A percentile compares a stretch with the other conserved stretches of the same genome.
phyloP scores from a whole-genome alignment of 2,329 filamentous ascomycete species.

The Nemania serpens region DNA sequence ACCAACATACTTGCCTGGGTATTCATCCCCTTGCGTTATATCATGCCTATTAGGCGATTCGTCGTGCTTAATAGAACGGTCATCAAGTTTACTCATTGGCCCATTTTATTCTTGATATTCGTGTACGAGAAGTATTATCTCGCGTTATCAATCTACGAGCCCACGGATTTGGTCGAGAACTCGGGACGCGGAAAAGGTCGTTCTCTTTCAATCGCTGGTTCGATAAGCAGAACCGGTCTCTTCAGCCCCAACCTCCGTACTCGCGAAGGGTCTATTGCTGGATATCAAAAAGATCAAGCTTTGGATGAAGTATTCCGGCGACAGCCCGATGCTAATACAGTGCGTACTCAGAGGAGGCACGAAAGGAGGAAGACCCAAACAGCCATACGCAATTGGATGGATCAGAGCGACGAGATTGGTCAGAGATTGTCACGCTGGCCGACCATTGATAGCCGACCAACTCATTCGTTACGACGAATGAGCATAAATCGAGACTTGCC shows the following conservation, averaged over 20 bases:
- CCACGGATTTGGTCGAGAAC: slow-evolving; percentile 83
- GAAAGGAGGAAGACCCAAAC: slow-evolving; percentile 77
- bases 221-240: slow-evolving; percentile 60
- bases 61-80: slow-evolving; percentile 86
- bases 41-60: slow-evolving; percentile 79
- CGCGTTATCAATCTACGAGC: slow-evolving; percentile 75
- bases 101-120: slow-evolving; percentile 84
- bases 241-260: slow-evolving; percentile 76
- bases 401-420: slow-evolving; percentile 62
- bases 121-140: slow-evolving; percentile 83
- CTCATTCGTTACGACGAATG: slow-evolving; percentile 57
- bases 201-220: slow-evolving; percentile 62
- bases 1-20: slow-evolving; percentile 92
- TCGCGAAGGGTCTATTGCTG: slow-evolving; percentile 84
- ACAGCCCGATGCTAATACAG: slow-evolving; percentile 66
- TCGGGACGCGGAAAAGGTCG: slow-evolving; percentile 56
- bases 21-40: slow-evolving; percentile 79
- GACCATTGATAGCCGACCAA: slow-evolving; percentile 52
- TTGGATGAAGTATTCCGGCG: slow-evolving; percentile 88
- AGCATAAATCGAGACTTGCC: slow-evolving; percentile 56
- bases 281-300: slow-evolving; percentile 86
- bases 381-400: slow-evolving; percentile 91
- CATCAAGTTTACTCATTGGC: slow-evolving; percentile 90
- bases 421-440: slow-evolving; percentile 55
- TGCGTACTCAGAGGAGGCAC: slow-evolving; percentile 63